phyloP scores from a whole-genome alignment of 768 basidiomycete genomes.

The Rhodotorula babjevae region DNA sequence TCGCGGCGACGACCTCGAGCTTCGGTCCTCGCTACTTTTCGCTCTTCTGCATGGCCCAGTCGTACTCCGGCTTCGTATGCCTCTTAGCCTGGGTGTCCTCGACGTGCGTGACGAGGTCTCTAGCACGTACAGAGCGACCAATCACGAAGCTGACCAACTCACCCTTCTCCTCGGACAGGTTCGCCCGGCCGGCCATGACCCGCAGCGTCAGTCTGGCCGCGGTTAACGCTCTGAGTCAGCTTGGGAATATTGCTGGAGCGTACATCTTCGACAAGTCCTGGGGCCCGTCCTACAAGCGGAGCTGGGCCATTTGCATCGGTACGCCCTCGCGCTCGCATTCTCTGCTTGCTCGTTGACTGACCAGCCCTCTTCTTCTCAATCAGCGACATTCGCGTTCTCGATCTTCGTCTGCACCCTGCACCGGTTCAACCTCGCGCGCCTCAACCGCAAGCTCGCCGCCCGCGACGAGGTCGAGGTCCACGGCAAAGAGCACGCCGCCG shows the following conservation, averaged over 20 bases:
- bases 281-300: constrained; percentile 58
- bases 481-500: background rate
- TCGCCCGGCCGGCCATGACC: constrained; percentile 79
- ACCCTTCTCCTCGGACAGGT: constrained; percentile 41
- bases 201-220: constrained; percentile 75
- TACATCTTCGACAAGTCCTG: constrained; percentile 47
- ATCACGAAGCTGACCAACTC: background rate
- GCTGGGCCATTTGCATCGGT: constrained; percentile 57
- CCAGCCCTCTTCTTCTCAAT: background rate
- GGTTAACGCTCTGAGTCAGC: constrained; percentile 43
- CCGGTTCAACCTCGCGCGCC: constrained; percentile 44
- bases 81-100: constrained; percentile 48
- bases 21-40: constrained; percentile 38
- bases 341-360: background rate
- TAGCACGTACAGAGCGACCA: no score
- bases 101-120: no score
- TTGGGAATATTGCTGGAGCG: constrained; percentile 68
- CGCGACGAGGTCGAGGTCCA: constrained; percentile 40
- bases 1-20: constrained; percentile 61
- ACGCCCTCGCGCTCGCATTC: constrained; percentile 44
- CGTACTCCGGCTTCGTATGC: constrained; percentile 66
- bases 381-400: constrained; percentile 52
- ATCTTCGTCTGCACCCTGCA: constrained; percentile 50
- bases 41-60: constrained; percentile 52
- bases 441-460: constrained; percentile 47